Evolutionary conservation across 1,139 yeast species (phyloP), one percentile per base, ranked within the genome.

Genomic region (Taphrina flavorubra): DNA sequence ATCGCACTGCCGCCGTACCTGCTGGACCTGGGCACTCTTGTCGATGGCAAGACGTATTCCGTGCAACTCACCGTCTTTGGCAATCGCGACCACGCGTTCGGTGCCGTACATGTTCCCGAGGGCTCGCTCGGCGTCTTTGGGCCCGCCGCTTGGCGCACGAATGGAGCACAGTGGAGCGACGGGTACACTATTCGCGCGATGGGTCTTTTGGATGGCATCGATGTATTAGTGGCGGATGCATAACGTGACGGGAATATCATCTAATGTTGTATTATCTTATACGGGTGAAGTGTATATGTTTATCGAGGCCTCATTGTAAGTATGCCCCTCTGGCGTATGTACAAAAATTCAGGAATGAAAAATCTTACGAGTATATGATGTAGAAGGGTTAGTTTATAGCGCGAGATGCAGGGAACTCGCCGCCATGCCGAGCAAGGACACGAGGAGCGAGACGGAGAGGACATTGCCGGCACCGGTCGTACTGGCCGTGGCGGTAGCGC

Each of bases 41-140:
- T 2, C 14, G 20, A 37, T 13, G 37, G 42, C 37, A 44, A n/a
- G 14, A 53, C 42, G 34, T 25, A 42, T n/a, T 11, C 44, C 5
- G 55, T 63, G 11, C 8, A n/a, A 13, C 2, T 63, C 25, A 63
- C 55, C 13, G 67, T 63, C 69, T 63, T 69, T 51, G 64, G 64
- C 36, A 42, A 70, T 63, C 49, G 71, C 20, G 51, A 64, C 58
- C 56, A 65, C 14, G 31, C 70, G 65, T 51, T 66, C 69, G 53
- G 57, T 46, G 18, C 69, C 44, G 14, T 71, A 67, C 51, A 69
- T 53, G 56, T 71, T 68, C 57, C 69, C 36, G 64, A 72, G 20
- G 67, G 67, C 6, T n/a, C 36, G 16, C 20, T 63, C n/a, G 58
- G 44, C 13, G 31, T 36, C 40, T 63, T 39, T 18, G 67, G 67